Evolutionary conservation across 2,329 filamentous ascomycete genomes (phyloP), one percentile per base, ranked within the genome.

Genomic region (Purpureocillium takamizusanense): DNA sequence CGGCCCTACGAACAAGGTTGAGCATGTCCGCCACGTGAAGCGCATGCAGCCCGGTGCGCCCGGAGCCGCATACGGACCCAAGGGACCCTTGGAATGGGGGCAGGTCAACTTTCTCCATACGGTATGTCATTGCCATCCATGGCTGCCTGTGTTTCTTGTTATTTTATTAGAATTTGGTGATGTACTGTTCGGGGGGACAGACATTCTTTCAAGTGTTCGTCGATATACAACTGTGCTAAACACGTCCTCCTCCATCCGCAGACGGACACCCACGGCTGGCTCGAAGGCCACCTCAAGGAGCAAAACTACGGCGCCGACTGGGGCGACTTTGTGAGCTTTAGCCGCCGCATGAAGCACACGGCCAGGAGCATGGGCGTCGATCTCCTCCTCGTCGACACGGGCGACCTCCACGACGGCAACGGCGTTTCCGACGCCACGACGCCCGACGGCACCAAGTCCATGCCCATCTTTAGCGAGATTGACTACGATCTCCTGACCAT

Each of bases 351-450:
- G 73, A 75, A 74, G 54, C 58, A 70, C 39, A 75, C 71, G 47
- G 77, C 78, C 4, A 60, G 62, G 15, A 61, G 67, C 11, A 61
- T 78, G 45, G 69, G 70, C 9, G 76, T 80, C 6, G 78, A 82
- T 46, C 50, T 81, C 40, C 60, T 81, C 35, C 54, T 81, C 11
- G 56, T 81, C 35, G 77, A 82, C 49, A 79, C 75, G 32, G 76
- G 75, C 15, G 78, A 83, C 52, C 59, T 83, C n/a, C 78, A 83
- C 50, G 78, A 83, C 44, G 78, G 79, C 3, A 73, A 73, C 21
- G 78, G 78, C 1, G 57, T 82, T 34, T 76, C 71, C 32, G 78
- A 83, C 52, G 72, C 70, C 6, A 81, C 77, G 0, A 59, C 53
- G 1, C 69, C 69, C 2, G 77, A 81, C 44, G 78, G 76, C 32